Evolutionary conservation across 257 asterid species (phyloP).

Genomic region (Primulina huaijiensis): DNA sequence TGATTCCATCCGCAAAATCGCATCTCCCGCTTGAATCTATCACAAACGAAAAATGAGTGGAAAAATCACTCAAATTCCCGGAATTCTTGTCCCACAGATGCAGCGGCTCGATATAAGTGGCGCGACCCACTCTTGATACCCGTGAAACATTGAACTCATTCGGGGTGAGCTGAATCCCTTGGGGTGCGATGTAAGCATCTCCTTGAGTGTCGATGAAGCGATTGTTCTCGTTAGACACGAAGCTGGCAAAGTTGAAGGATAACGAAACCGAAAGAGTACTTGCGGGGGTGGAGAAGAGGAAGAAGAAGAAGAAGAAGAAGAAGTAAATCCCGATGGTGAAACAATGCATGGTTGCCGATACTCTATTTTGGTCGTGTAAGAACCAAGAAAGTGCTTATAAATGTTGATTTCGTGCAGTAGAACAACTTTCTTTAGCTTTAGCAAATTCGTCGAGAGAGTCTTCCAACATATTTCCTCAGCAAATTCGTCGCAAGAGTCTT

Average conservation of each 20-base stretch:
- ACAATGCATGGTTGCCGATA: too few species aligned
- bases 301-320: background rate
- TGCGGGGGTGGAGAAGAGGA: slow-evolving; percentile 14
- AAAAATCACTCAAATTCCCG: slow-evolving; percentile 24
- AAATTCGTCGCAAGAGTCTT: too few species aligned
- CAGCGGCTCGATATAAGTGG: slow-evolving; percentile 26
- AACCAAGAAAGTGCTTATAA: too few species aligned
- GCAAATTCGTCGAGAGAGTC: too few species aligned
- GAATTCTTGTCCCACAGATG: slow-evolving; percentile 35
- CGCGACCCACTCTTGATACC: slow-evolving; percentile 26
- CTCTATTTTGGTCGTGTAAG: too few species aligned
- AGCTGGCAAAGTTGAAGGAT: slow-evolving; percentile 28
- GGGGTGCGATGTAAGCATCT: slow-evolving; percentile 25
- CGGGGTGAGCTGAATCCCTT: slow-evolving; percentile 37
- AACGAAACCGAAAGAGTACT: slow-evolving; percentile 13
- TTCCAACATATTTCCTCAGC: too few species aligned
- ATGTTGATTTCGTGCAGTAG: too few species aligned
- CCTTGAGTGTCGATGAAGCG: slow-evolving; percentile 20
- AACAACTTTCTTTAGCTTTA: too few species aligned
- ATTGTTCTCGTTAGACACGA: background rate
- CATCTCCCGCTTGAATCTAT: background rate
- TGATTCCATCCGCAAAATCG: slow-evolving; percentile 20
- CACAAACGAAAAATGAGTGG: slow-evolving; percentile 33
- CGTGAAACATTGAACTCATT: slow-evolving; percentile 4
- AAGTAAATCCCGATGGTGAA: too few species aligned